phyloP scores from a whole-genome alignment of 148 eudicot genomes.

The Rhododendron simsii region DNA sequence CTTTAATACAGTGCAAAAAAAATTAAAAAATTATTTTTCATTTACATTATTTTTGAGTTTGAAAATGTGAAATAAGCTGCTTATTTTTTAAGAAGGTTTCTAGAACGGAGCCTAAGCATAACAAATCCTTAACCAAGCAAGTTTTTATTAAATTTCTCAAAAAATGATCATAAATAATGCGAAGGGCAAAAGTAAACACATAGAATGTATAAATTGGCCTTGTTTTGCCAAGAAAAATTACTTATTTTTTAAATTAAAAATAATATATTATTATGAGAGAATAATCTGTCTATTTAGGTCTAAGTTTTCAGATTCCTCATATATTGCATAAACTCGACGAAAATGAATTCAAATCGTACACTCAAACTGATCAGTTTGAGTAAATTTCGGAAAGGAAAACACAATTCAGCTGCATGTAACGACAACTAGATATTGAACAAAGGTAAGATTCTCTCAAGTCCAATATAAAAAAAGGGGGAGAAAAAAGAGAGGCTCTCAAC shows the following conservation, averaged over 20 bases:
- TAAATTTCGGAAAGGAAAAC: neutral
- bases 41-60: too few relatives aligned
- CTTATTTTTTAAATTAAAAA: too few relatives aligned
- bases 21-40: too few relatives aligned
- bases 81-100: too few relatives aligned
- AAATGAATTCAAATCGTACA: neutral
- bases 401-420: neutral
- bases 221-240: too few relatives aligned
- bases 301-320: neutral
- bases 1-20: too few relatives aligned
- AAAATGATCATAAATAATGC: neutral
- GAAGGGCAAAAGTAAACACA: too few relatives aligned
- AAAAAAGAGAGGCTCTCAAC: neutral
- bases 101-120: too few relatives aligned
- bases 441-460: neutral
- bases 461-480: neutral
- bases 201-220: too few relatives aligned
- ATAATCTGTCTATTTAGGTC: accelerated
- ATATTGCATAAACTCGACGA: neutral
- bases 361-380: neutral
- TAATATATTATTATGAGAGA: too few relatives aligned
- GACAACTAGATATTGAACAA: neutral
- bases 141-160: neutral
- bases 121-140: neutral
- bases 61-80: too few relatives aligned